Base-by-base conservation (phyloP, 2,329 filamentous ascomycete species). In the Fusarium coffeatum region DNA sequence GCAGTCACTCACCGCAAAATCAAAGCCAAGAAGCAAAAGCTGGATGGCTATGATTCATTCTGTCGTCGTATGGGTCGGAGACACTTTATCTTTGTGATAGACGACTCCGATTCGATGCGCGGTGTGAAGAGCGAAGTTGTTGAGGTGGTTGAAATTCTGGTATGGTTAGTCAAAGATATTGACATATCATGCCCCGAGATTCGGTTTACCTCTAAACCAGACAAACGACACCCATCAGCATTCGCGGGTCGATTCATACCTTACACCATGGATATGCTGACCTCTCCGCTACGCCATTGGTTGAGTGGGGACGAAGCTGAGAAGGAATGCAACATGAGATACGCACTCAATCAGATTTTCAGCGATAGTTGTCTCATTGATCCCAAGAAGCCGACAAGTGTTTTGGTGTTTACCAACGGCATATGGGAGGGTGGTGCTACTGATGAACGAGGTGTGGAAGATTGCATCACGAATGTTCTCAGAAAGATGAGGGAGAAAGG, bases 71-170 rank as follows among this genome's bases (percentile, higher is more conserved):
- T 67, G 3, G 42, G 49, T 4, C 34, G n/a, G 3, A 49, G 68
- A n/a, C 58, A 64, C 10, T 69, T 67, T 5, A 25, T 71, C 5
- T 40, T 71, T 28, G 13, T 71, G 8, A 54, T 71, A 41, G 68
- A 71, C 12, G 66, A 69, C n/a, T 71, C 68, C 4, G 3, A 12
- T 4, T 59, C 68, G 3, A 71, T 71, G 68, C 50, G 45, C 0
- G 6, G 18, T 0, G 22, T 37, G 11, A 23, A 15, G 2, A 2
- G 15, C 4, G 32, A 64, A 4, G 62, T 71, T 0, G 3, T 34
- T 1, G 43, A 42, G 1, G 37, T 48, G 1, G n/a, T 62, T 1
- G 55, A 50, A 7, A 37, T 42, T 16, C 42, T 67, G 3, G 13
- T 41, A 6, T 68, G 68, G 68, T 10, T 71, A 0, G 37, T 71